These are phyloP conservation scores for Lepidium africanum DNA, from an alignment of 345 rosid species.

Conservation along the genomic window DNA sequence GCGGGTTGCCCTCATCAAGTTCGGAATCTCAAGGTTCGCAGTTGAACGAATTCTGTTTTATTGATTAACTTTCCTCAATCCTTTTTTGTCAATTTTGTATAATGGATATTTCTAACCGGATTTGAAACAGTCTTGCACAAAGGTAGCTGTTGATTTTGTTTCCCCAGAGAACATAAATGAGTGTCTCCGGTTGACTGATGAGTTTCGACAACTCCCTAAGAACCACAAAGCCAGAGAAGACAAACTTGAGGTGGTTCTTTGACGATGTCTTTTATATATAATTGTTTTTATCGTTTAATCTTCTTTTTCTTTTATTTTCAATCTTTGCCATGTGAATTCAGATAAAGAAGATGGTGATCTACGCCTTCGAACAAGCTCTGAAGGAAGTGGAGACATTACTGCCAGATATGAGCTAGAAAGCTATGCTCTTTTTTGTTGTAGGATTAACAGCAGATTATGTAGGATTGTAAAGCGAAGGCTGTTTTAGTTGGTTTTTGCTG, in stretches of 20 bases:
- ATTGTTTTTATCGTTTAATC: not conserved
- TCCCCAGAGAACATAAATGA: conserved; percentile 78
- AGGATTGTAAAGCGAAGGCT: no score
- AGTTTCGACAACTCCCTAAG: conserved; percentile 79
- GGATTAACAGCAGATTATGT: not conserved
- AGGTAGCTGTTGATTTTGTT: conserved; percentile 89
- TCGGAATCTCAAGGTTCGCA: conserved; percentile 77
- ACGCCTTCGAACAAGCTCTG: conserved; percentile 18
- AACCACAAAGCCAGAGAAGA: conserved; percentile 87
- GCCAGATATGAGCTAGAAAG: not conserved
- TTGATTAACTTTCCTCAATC: not conserved
- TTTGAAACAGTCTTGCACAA: conserved; percentile 72
- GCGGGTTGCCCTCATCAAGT: conserved; percentile 99
- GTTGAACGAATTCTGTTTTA: not conserved
- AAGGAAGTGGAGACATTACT: conserved; percentile 19
- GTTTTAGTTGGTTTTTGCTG: no score
- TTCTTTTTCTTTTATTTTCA: not conserved
- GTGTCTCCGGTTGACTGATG: conserved; percentile 79
- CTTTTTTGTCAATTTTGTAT: not conserved
- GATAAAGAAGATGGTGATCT: conserved; percentile 28
- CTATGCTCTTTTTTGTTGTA: not conserved
- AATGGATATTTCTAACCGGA: not conserved
- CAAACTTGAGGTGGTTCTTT: conserved; percentile 72
- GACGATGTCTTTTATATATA: not conserved
- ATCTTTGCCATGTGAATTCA: not conserved